phyloP scores from a whole-genome alignment of 495 filamentous ascomycete species.

The Talaromyces proteolyticus region DNA sequence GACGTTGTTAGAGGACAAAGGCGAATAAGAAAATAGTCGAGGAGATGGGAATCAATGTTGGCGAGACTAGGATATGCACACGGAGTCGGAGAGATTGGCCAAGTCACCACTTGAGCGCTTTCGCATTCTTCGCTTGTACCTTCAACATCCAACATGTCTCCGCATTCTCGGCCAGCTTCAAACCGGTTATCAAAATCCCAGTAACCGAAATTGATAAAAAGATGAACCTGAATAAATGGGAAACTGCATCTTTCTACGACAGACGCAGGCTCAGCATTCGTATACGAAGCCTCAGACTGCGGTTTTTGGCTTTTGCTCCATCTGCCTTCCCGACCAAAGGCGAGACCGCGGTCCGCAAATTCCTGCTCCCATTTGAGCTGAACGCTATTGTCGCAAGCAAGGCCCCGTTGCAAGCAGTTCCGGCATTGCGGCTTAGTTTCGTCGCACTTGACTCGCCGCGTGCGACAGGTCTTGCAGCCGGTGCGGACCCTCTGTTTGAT shows the following conservation, averaged over 20 bases:
- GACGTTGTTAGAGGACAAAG: constrained; percentile 37
- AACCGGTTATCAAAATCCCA: not conserved
- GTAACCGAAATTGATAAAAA: constrained; percentile 4
- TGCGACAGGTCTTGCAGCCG: constrained; percentile 38
- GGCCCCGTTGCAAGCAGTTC: constrained; percentile 28
- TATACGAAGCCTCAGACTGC: not conserved
- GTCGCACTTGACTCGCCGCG: constrained; percentile 38
- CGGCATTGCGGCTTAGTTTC: constrained; percentile 36
- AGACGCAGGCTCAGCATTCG: not conserved
- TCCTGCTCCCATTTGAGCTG: constrained; percentile 43
- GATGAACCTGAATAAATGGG: not conserved
- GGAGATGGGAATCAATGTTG: constrained; percentile 15
- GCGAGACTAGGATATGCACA: constrained; percentile 1
- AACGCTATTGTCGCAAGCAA: constrained; percentile 32
- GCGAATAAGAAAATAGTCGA: constrained; percentile 38
- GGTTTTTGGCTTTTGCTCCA: constrained; percentile 27
- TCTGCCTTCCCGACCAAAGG: constrained; percentile 37
- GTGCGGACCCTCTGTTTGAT: constrained; percentile 39
- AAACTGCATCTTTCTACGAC: constrained; percentile 2
- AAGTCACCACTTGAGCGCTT: not conserved
- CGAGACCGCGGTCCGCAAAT: constrained; percentile 35
- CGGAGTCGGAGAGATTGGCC: not conserved
- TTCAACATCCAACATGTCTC: not conserved
- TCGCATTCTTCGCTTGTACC: not conserved
- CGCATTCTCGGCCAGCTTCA: not conserved